phyloP scores from a whole-genome alignment of 306 rosid species.

The Cicer yamashitae region DNA sequence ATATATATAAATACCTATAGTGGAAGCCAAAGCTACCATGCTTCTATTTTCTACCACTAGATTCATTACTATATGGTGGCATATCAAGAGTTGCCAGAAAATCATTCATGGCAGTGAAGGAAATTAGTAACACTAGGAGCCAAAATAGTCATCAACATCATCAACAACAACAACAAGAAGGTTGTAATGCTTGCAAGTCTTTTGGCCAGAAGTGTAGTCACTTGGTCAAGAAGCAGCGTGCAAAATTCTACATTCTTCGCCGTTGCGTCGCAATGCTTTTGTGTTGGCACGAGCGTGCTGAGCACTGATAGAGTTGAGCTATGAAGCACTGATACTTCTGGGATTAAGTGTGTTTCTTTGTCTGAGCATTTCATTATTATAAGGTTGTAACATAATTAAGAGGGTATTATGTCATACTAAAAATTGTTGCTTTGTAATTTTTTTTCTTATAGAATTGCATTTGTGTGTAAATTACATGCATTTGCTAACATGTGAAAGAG shows the following conservation, averaged over 20 bases:
- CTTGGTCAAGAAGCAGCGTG: conserved; percentile 81
- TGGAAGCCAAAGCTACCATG: conserved; percentile 48
- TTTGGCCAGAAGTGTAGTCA: conserved; percentile 84
- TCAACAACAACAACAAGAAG: conserved; percentile 36
- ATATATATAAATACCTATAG: conserved; percentile 47
- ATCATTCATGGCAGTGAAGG: conserved; percentile 63
- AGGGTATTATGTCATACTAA: conserved; percentile 32
- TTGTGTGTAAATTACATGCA: conserved; percentile 36
- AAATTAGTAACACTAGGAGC: conserved; percentile 48
- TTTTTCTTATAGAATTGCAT: conserved; percentile 31
- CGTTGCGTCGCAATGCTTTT: conserved; percentile 86
- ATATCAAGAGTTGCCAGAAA: conserved; percentile 35
- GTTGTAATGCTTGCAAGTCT: conserved; percentile 67
- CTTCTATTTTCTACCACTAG: conserved; percentile 41
- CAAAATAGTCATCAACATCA: conserved; percentile 33
- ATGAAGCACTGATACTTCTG: no score
- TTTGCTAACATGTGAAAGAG: conserved; percentile 46
- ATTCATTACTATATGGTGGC: conserved; percentile 47
- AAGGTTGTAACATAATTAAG: conserved; percentile 35
- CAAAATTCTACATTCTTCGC: conserved; percentile 86
- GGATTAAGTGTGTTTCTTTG: no score
- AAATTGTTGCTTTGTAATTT: conserved; percentile 33
- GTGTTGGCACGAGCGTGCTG: conserved; percentile 76
- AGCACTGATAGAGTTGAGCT: conserved; percentile 28
- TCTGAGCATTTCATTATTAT: not conserved